Conservation (phyloP, 768 basidiomycete species). For the Boletus coccyginus region DNA sequence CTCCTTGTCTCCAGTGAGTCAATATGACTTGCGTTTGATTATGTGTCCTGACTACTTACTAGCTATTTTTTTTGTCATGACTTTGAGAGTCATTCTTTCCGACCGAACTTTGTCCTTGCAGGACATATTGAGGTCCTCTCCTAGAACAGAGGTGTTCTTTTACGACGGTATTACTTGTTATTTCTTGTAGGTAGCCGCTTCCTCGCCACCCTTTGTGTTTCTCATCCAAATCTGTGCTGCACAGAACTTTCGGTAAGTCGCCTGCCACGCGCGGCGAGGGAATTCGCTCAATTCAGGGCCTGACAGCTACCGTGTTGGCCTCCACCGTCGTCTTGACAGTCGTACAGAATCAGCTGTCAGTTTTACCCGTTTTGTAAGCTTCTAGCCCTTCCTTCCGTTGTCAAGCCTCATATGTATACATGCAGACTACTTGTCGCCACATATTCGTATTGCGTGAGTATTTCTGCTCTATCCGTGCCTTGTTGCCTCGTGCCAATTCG, state of each 20-base stretch:
- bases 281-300: background rate
- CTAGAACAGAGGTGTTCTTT: conserved; percentile 7
- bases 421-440: conserved; percentile 13
- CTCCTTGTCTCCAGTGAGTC: conserved; percentile 20
- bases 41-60: background rate
- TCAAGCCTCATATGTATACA: conserved; percentile 2
- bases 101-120: background rate
- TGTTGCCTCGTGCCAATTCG: background rate
- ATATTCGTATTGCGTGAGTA: conserved; percentile 24
- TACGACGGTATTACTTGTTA: conserved; percentile 14
- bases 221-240: background rate
- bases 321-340: conserved; percentile 16
- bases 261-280: background rate
- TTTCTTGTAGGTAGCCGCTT: conserved; percentile 11
- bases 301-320: conserved; percentile 12
- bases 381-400: background rate
- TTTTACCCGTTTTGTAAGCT: conserved; percentile 15
- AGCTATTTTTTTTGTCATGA: conserved; percentile 20
- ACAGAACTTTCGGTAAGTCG: conserved; percentile 17
- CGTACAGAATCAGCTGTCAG: conserved; percentile 10
- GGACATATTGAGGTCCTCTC: background rate
- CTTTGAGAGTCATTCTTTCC: conserved; percentile 11
- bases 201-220: background rate
- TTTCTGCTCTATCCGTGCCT: background rate
- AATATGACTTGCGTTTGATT: background rate